Conservation (phyloP, 2,329 filamentous ascomycete species). For the Zalaria sp. region DNA sequence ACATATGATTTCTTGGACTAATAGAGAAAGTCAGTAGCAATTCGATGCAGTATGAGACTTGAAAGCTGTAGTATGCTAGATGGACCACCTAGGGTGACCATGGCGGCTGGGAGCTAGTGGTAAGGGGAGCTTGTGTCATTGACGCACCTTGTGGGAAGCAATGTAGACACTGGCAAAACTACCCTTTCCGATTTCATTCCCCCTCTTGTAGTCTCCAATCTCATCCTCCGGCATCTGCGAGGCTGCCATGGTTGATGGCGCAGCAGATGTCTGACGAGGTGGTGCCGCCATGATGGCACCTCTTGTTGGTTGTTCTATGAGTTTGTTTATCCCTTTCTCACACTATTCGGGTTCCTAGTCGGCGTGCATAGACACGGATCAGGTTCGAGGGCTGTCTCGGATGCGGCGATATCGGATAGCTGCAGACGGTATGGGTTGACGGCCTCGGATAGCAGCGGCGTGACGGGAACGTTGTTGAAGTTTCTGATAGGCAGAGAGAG, state of each 20-base stretch:
- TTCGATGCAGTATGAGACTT: too few relatives aligned
- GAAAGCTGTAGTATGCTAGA: not conserved
- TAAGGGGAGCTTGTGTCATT: not conserved
- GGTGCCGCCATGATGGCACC: not conserved
- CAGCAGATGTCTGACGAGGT: not conserved
- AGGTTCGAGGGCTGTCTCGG: too few relatives aligned
- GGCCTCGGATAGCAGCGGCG: too few relatives aligned
- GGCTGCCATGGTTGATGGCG: not conserved
- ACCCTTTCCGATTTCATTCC: slow-evolving; percentile 87
- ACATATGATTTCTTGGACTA: slow-evolving; percentile 55
- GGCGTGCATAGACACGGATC: too few relatives aligned
- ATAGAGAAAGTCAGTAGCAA: not conserved
- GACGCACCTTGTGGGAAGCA: slow-evolving; percentile 19
- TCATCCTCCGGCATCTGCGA: slow-evolving; percentile 17
- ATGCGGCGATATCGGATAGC: too few relatives aligned
- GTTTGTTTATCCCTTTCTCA: too few relatives aligned
- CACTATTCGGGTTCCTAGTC: too few relatives aligned
- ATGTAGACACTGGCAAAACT: slow-evolving; percentile 91
- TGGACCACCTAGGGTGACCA: not conserved
- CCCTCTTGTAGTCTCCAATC: slow-evolving; percentile 67
- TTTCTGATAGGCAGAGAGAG: too few relatives aligned
- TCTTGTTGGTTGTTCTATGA: not conserved
- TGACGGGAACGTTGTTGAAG: too few relatives aligned
- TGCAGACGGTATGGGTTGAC: too few relatives aligned
- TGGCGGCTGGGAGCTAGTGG: not conserved